A percentile compares a stretch with the other conserved stretches of the same genome.
Evolutionary conservation across 257 asterid genomes (phyloP).

Genomic region (Solanum medicagineum): DNA sequence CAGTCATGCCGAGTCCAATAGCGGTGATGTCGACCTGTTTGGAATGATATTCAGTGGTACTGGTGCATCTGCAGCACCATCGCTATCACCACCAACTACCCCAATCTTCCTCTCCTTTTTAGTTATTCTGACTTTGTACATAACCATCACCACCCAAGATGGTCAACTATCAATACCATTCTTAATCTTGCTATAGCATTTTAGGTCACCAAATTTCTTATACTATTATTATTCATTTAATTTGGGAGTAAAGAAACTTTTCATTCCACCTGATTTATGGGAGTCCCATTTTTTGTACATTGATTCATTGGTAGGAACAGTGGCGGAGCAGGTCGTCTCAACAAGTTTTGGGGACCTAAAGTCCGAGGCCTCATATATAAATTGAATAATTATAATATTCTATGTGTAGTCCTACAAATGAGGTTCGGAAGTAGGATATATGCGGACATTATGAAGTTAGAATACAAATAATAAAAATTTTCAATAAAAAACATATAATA

Average conservation of each 20-base stretch:
- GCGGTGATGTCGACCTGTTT: conserved; percentile 2
- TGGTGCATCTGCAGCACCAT: conserved; percentile 1
- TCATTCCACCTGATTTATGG: neutral
- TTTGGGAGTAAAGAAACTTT: neutral
- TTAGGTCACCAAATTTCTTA: neutral
- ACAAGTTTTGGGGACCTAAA: too few species aligned
- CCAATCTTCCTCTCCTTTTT: neutral
- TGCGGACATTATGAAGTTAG: too few species aligned
- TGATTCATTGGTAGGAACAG: neutral
- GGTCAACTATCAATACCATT: neutral
- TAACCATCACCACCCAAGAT: neutral
- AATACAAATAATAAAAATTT: too few species aligned
- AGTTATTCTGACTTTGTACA: conserved; percentile 7
- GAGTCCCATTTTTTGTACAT: neutral
- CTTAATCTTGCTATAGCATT: neutral
- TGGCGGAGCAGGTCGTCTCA: too few species aligned
- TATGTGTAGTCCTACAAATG: too few species aligned
- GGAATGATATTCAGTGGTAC: conserved; percentile 15
- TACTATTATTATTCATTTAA: neutral
- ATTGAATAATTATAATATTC: too few species aligned
- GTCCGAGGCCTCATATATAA: too few species aligned
- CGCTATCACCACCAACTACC: neutral
- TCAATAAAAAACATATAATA: too few species aligned
- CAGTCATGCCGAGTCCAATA: neutral
- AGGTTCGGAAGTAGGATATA: too few species aligned